A percentile compares a stretch with the other conserved stretches of the same genome.
phyloP scores from a whole-genome alignment of 257 asterid species.

The Primulina tabacum region DNA sequence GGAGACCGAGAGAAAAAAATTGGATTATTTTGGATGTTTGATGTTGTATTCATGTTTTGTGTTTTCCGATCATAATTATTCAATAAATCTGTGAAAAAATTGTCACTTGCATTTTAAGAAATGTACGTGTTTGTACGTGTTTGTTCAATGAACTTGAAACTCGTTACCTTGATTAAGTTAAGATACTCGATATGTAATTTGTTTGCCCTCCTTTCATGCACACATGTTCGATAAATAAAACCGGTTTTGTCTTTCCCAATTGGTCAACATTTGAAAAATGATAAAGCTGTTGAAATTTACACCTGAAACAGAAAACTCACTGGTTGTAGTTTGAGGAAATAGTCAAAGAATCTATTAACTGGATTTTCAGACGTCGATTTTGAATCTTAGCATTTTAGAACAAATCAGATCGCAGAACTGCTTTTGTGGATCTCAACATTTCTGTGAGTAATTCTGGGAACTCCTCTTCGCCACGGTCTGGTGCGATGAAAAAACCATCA shows the following conservation, averaged over 20 bases:
- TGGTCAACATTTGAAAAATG: constrained; percentile 18
- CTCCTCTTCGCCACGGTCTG: constrained; percentile 68
- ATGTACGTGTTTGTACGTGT: neutral
- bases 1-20: too few species aligned
- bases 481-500: constrained; percentile 56
- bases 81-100: too few species aligned
- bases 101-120: constrained; percentile 6
- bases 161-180: neutral
- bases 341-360: constrained; percentile 20
- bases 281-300: neutral
- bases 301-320: neutral
- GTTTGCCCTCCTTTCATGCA: neutral
- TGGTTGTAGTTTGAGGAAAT: neutral
- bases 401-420: constrained; percentile 67
- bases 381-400: constrained; percentile 28
- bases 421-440: constrained; percentile 72
- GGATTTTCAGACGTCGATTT: constrained; percentile 20
- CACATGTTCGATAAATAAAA: constrained; percentile 18
- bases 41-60: too few species aligned
- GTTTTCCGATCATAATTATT: too few species aligned
- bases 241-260: constrained; percentile 9
- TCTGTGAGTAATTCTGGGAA: constrained; percentile 33
- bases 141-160: constrained; percentile 11
- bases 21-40: too few species aligned
- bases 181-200: constrained; percentile 2